Evolutionary conservation across 192 early-diverging fungal genomes (phyloP).

Genomic region (Backusella luteola): DNA sequence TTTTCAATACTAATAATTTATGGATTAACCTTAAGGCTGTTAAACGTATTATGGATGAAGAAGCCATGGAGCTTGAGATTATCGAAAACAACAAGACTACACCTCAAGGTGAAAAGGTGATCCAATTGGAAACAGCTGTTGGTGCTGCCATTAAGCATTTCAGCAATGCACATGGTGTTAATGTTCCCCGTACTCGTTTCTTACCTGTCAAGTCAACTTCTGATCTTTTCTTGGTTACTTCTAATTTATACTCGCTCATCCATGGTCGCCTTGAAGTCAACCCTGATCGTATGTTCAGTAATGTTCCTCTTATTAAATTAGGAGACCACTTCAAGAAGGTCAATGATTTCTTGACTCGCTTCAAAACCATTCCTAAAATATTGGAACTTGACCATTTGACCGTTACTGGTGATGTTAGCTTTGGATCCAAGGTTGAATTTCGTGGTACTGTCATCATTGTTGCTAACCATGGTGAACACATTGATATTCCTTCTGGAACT

Average conservation of each 20-base stretch:
- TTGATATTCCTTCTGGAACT: conserved; percentile 93
- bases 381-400: conserved; percentile 97
- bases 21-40: conserved; percentile 86
- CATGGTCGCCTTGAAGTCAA: conserved; percentile 93
- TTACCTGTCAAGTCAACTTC: conserved; percentile 98
- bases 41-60: conserved; percentile 80
- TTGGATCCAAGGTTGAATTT: conserved; percentile 88
- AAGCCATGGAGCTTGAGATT: conserved; percentile 85
- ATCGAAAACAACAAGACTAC: conserved; percentile 97
- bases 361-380: conserved; percentile 93
- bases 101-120: conserved; percentile 91
- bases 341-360: conserved; percentile 80
- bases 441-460: conserved; percentile 98
- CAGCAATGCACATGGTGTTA: conserved; percentile 89
- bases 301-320: conserved; percentile 91
- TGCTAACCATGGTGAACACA: conserved; percentile 95
- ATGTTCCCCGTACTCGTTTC: conserved; percentile 97
- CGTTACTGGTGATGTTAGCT: conserved; percentile 98
- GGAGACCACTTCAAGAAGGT: conserved; percentile 99
- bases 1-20: conserved; percentile 97
- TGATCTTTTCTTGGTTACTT: conserved; percentile 95
- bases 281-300: conserved; percentile 91
- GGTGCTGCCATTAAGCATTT: conserved; percentile 99
- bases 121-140: conserved; percentile 98
- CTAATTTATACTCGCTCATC: conserved; percentile 89